Evolutionary conservation across 805 yeast species (phyloP).

Genomic region (Schwanniomyces yamadae): DNA sequence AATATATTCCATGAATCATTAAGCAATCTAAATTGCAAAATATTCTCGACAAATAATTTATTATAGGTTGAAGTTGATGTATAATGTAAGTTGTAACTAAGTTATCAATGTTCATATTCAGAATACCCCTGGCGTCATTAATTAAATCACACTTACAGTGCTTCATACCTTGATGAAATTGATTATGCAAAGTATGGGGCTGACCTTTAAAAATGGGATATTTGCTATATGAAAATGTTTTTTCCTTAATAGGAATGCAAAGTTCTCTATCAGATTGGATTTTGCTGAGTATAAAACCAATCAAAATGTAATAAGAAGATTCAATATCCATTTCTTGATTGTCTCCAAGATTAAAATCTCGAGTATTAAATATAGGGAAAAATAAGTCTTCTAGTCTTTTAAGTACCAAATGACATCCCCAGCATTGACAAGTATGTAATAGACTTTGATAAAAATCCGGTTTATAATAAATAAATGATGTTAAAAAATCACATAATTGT

Average conservation of each 20-base stretch:
- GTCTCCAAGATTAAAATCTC: slow-evolving; percentile 11
- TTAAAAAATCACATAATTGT: slow-evolving; percentile 34
- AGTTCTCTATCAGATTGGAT: slow-evolving; percentile 37
- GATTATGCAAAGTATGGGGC: slow-evolving; percentile 32
- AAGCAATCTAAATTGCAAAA: slow-evolving; percentile 26
- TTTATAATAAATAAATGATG: slow-evolving; percentile 36
- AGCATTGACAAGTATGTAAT: slow-evolving; percentile 36
- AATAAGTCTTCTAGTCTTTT: slow-evolving; percentile 20
- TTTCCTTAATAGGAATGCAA: slow-evolving; percentile 32
- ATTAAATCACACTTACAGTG: slow-evolving; percentile 22
- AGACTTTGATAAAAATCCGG: slow-evolving; percentile 34
- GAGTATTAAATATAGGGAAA: slow-evolving; percentile 18
- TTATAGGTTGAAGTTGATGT: slow-evolving; percentile 35
- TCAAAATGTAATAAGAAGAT: slow-evolving; percentile 28
- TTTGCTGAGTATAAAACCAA: slow-evolving; percentile 34
- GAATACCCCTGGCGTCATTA: slow-evolving; percentile 23
- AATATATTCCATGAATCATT: slow-evolving; percentile 37
- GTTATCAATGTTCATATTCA: slow-evolving; percentile 26
- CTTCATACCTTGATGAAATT: slow-evolving; percentile 21
- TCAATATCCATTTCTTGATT: slow-evolving; percentile 20
- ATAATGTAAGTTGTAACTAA: slow-evolving; percentile 33
- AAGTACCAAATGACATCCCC: slow-evolving; percentile 33
- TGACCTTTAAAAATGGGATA: slow-evolving; percentile 37
- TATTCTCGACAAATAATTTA: slow-evolving; percentile 21
- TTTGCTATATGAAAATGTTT: slow-evolving; percentile 17